Percentiles rank a stretch among this genome's conserved stretches.
phyloP scores from a whole-genome alignment of 352 stramenopile species.

The Pythium rishiriense region DNA sequence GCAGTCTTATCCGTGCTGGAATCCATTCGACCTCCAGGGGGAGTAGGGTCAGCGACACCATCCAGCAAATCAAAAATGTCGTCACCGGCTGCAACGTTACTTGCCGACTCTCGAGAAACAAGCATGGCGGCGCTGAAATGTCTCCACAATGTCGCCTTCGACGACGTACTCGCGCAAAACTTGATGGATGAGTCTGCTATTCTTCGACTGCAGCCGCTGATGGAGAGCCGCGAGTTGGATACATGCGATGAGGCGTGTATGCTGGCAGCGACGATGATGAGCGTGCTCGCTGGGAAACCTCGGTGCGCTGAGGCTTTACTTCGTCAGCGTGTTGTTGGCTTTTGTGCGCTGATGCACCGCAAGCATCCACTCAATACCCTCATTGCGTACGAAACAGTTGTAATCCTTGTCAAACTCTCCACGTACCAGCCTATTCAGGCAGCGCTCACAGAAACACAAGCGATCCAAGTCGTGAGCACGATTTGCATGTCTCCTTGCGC shows the following conservation, averaged over 20 bases:
- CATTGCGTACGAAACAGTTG: conserved; percentile 48
- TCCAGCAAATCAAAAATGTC: neutral
- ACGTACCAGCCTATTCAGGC: conserved; percentile 70
- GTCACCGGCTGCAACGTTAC: neutral
- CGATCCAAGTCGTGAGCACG: conserved; percentile 56
- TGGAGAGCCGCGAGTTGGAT: conserved; percentile 49
- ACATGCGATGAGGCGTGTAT: conserved; percentile 42
- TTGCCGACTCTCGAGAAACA: conserved; percentile 34
- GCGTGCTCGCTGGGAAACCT: conserved; percentile 52
- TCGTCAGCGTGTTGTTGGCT: conserved; percentile 49
- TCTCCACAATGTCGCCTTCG: conserved; percentile 61
- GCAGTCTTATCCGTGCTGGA: conserved; percentile 61
- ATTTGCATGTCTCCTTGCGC: conserved; percentile 43
- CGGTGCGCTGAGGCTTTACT: conserved; percentile 49
- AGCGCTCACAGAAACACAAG: conserved; percentile 55
- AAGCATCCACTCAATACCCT: conserved; percentile 33
- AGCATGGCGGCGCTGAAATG: conserved; percentile 73
- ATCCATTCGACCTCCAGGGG: conserved; percentile 1
- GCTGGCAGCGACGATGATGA: conserved; percentile 37
- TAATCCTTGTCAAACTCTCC: conserved; percentile 59
- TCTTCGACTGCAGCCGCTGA: conserved; percentile 40
- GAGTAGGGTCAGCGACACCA: neutral
- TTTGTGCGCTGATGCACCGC: conserved; percentile 55
- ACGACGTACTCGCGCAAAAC: conserved; percentile 57
- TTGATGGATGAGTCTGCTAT: conserved; percentile 57